Evolutionary conservation across 2,329 filamentous ascomycete genomes (phyloP).

Genomic region (Ceratocystis cubensis): DNA sequence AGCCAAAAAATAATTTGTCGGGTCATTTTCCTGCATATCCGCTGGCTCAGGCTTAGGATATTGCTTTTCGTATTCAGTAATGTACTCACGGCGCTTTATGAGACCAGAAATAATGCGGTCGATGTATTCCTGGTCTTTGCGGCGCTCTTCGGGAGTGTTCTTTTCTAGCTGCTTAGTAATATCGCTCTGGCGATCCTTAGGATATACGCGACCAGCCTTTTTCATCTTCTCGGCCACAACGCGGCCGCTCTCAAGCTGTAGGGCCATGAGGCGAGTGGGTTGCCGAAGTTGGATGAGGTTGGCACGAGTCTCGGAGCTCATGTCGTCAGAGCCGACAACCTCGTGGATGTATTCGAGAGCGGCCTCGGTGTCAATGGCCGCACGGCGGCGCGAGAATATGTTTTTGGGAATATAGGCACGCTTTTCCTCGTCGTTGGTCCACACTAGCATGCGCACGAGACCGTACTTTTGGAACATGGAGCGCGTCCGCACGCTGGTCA

Average conservation of each 20-base stretch:
- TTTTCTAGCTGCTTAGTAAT: conserved; percentile 23
- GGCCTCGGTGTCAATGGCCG: conserved; percentile 48
- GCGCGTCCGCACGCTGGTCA: conserved; percentile 44
- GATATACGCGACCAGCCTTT: conserved; percentile 32
- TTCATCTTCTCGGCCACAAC: conserved; percentile 34
- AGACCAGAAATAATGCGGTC: conserved; percentile 6
- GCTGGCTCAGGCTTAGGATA: not conserved
- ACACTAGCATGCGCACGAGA: conserved; percentile 64
- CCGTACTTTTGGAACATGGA: conserved; percentile 62
- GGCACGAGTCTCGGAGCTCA: conserved; percentile 24
- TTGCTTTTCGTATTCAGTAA: conserved; percentile 2
- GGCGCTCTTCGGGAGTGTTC: conserved; percentile 4
- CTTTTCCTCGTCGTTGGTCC: conserved; percentile 52
- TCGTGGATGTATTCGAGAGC: conserved; percentile 47
- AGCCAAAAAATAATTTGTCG: conserved; percentile 11
- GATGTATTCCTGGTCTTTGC: conserved; percentile 9
- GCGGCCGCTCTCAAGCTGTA: conserved; percentile 37
- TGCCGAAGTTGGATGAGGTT: conserved; percentile 4
- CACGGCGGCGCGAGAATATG: conserved; percentile 42
- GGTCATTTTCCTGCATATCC: not conserved
- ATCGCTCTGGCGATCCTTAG: conserved; percentile 33
- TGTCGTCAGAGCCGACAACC: conserved; percentile 36
- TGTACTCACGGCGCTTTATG: not conserved
- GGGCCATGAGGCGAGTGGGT: conserved; percentile 34
- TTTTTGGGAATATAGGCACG: conserved; percentile 46